These are phyloP conservation scores for Trichosporon sp. DNA, from an alignment of 1,284 basidiomycete genomes.

Conservation along the genomic window DNA sequence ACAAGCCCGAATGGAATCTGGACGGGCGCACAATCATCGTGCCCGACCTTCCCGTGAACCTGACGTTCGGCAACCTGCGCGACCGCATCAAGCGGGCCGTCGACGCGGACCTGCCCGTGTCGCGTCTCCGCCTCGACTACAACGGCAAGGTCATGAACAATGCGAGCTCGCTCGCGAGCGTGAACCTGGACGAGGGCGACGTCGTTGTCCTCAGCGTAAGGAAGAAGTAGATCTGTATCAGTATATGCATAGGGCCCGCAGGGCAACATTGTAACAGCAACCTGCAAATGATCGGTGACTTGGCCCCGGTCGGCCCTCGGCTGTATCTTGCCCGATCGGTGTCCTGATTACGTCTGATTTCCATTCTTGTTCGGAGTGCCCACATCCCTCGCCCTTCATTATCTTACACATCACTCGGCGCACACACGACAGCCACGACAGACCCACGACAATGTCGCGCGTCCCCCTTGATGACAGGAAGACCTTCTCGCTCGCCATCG, in stretches of 20 bases:
- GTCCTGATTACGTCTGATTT: not conserved
- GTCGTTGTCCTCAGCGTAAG: slow-evolving; percentile 71
- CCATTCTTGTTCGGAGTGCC: not conserved
- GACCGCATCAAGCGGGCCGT: slow-evolving; percentile 78
- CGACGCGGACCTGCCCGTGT: slow-evolving; percentile 73
- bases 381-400: not conserved
- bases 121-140: slow-evolving; percentile 75
- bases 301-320: slow-evolving; percentile 6
- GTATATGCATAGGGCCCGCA: slow-evolving; percentile 17
- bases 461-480: not conserved
- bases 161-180: slow-evolving; percentile 74
- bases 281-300: not conserved
- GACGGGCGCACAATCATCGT: slow-evolving; percentile 76
- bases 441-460: not conserved
- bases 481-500: slow-evolving; percentile 28
- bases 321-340: not conserved
- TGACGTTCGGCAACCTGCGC: slow-evolving; percentile 80
- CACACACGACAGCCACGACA: not conserved
- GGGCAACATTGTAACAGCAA: not conserved
- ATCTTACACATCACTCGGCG: too few relatives aligned
- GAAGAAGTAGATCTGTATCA: slow-evolving; percentile 59
- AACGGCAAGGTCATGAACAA: slow-evolving; percentile 82
- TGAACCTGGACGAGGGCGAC: slow-evolving; percentile 89
- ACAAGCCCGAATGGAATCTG: slow-evolving; percentile 88
- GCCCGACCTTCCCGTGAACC: slow-evolving; percentile 75